Evolutionary conservation across 768 basidiomycete genomes (phyloP).

Genomic region (Rhizopogon rudus): DNA sequence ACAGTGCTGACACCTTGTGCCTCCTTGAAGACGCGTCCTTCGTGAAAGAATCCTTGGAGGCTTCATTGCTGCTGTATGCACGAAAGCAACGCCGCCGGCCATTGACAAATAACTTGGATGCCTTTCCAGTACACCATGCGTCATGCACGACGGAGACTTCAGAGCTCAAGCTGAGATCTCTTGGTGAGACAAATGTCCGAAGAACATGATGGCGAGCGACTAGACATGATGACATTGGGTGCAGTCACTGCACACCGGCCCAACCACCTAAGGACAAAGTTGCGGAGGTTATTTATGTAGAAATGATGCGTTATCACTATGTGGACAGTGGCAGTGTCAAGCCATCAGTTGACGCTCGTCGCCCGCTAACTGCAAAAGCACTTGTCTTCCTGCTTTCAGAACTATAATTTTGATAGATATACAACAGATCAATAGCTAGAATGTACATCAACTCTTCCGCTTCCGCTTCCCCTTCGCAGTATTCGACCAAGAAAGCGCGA

Average conservation of each 20-base stretch:
- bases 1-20: conserved; percentile 36
- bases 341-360: too few species aligned
- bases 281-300: too few species aligned
- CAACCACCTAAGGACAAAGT: background rate
- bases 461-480: conserved; percentile 13
- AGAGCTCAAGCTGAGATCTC: background rate
- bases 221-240: conserved; percentile 7
- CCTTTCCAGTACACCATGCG: background rate
- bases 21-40: conserved; percentile 1
- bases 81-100: background rate
- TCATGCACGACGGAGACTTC: background rate
- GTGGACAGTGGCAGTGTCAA: too few species aligned
- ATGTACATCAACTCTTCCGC: conserved; percentile 1
- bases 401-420: too few species aligned
- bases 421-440: too few species aligned
- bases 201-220: background rate
- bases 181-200: background rate
- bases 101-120: background rate
- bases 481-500: background rate
- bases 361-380: too few species aligned
- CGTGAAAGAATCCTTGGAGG: background rate
- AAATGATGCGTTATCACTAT: too few species aligned
- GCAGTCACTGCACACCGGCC: background rate
- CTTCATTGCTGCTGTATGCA: background rate
- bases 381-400: too few species aligned